Percentiles rank a stretch among this genome's conserved stretches.
Conservation (phyloP, 1,284 basidiomycete species). For the Ganoderma lingzhi region DNA sequence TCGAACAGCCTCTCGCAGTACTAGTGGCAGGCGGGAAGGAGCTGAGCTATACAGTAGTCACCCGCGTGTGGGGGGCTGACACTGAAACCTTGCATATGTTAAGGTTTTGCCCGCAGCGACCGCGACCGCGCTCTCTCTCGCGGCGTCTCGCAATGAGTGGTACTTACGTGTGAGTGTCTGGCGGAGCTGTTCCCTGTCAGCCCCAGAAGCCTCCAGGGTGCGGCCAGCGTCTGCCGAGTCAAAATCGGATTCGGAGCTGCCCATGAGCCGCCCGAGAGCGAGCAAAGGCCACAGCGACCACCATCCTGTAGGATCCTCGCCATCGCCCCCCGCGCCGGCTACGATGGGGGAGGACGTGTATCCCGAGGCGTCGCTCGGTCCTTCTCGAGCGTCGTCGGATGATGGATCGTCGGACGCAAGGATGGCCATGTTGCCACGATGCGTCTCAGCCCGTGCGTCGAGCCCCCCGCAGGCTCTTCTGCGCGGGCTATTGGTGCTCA, state of each 20-base stretch:
- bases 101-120: conserved; percentile 14
- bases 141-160: not conserved
- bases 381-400: conserved; percentile 21
- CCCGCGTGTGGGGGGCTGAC: not conserved
- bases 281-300: not conserved
- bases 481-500: conserved; percentile 12
- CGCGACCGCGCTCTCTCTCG: no score
- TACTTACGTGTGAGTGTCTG: conserved; percentile 11
- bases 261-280: not conserved
- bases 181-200: conserved; percentile 10
- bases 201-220: not conserved
- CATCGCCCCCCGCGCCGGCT: conserved; percentile 4
- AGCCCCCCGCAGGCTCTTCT: conserved; percentile 14
- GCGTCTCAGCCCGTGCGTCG: conserved; percentile 19
- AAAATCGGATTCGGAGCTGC: not conserved
- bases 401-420: conserved; percentile 32
- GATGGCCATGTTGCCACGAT: conserved; percentile 22
- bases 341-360: conserved; percentile 21
- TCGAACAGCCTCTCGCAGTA: conserved; percentile 8
- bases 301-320: not conserved
- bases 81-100: conserved; percentile 11
- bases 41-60: not conserved
- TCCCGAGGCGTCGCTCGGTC: conserved; percentile 14
- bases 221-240: not conserved
- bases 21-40: not conserved